Evolutionary conservation across 108 stramenopile genomes (phyloP).

Genomic region (Fragilariopsis cylindrus): DNA sequence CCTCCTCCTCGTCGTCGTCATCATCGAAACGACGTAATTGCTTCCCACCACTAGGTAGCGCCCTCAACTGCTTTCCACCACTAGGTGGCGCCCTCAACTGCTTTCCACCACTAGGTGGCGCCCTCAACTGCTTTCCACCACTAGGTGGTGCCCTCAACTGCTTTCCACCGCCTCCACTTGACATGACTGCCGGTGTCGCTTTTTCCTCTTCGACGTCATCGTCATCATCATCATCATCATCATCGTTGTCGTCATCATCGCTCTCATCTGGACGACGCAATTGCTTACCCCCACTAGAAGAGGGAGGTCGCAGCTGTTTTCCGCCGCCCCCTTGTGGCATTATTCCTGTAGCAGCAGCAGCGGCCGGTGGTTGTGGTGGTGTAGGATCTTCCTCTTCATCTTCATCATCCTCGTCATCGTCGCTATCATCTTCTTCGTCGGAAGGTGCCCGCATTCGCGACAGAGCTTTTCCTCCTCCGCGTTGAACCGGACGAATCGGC

Average conservation of each 20-base stretch:
- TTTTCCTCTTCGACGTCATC: constrained; percentile 40
- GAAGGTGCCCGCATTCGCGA: constrained; percentile 39
- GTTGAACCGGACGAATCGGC: constrained; percentile 37
- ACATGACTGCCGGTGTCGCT: not conserved
- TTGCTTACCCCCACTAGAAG: constrained; percentile 28
- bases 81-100: constrained; percentile 54
- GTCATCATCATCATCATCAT: constrained; percentile 42
- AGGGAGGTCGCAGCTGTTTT: constrained; percentile 61
- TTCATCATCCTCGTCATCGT: constrained; percentile 36
- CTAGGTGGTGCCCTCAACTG: too few species aligned
- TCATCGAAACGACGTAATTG: too few species aligned
- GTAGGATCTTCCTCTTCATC: constrained; percentile 34
- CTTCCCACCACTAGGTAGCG: too few species aligned
- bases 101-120: constrained; percentile 54
- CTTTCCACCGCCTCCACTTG: not conserved
- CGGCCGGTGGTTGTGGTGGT: constrained; percentile 7
- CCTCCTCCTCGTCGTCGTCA: constrained; percentile 40
- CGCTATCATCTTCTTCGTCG: constrained; percentile 43
- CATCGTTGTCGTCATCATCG: constrained; percentile 37
- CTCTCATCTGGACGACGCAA: constrained; percentile 20
- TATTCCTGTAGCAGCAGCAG: constrained; percentile 41
- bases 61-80: constrained; percentile 21
- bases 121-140: constrained; percentile 62
- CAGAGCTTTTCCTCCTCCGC: constrained; percentile 59
- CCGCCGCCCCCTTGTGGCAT: constrained; percentile 54